Conservation (phyloP, 495 filamentous ascomycete genomes). For the Penicillium antarcticum region DNA sequence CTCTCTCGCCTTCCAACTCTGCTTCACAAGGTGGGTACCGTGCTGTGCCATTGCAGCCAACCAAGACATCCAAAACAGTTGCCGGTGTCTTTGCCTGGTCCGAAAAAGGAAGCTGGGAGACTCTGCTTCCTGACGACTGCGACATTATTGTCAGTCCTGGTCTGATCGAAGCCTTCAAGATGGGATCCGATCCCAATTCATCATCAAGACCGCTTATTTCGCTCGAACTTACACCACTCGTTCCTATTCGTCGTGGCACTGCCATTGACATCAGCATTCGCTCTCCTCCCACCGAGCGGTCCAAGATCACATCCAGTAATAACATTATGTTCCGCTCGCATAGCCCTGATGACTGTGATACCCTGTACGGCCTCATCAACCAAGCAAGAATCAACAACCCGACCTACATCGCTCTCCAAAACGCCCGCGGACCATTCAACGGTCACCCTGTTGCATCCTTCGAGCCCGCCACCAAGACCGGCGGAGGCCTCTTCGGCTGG, state of each 20-base stretch:
- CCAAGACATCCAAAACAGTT: slow-evolving; percentile 61
- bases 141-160: slow-evolving; percentile 80
- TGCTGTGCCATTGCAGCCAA: slow-evolving; percentile 51
- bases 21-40: slow-evolving; percentile 66
- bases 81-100: slow-evolving; percentile 86
- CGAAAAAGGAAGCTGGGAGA: slow-evolving; percentile 76
- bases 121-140: slow-evolving; percentile 69
- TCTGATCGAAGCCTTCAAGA: slow-evolving; percentile 76
- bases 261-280: slow-evolving; percentile 92
- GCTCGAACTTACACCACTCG: slow-evolving; percentile 82
- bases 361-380: slow-evolving; percentile 80
- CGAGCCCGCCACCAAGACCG: slow-evolving; percentile 28
- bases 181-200: slow-evolving; percentile 41
- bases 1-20: slow-evolving; percentile 71
- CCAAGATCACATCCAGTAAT: slow-evolving; percentile 64
- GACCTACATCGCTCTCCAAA: slow-evolving; percentile 80
- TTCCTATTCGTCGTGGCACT: slow-evolving; percentile 82
- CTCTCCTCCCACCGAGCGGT: slow-evolving; percentile 70
- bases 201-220: slow-evolving; percentile 64
- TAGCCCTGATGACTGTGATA: slow-evolving; percentile 70
- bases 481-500: slow-evolving; percentile 42
- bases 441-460: slow-evolving; percentile 27
- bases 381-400: slow-evolving; percentile 80
- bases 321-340: slow-evolving; percentile 89
- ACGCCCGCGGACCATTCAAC: slow-evolving; percentile 50